Evolutionary conservation across 192 early-diverging fungal genomes (phyloP), one percentile per base, ranked within the genome.

Genomic region (Umbelopsis vinacea): DNA sequence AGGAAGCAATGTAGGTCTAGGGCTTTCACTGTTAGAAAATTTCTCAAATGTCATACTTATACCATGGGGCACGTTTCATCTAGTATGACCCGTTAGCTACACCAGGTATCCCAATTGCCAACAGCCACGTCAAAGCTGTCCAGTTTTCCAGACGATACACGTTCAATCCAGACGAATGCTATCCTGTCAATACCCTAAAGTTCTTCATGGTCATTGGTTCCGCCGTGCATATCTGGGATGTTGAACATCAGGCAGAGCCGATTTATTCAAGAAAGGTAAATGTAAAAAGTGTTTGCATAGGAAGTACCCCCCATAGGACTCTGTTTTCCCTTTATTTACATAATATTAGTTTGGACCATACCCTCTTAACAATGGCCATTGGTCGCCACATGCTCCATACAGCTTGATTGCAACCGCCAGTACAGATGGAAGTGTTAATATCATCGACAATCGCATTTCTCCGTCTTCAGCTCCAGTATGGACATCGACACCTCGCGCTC

Each of bases 371-470:
- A 67, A 50, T 48, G 60, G 70, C 8, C 47, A 45, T 67, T 76
- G 75, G 75, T 76, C 75, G 4, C 75, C 69, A 40, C 50, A 76
- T 47, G 52, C 50, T n/a, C 75, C 75, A 35, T 63, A 46, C 22
- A 54, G 45, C 45, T 69, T 84, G n/a, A 69, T 81, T 38, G 77
- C 76, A 57, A 50, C 54, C n/a, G 72, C 50, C 6, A 68, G 71
- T 15, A 29, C 21, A 9, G 54, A 43, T 14, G 66, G 45, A 74
- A 68, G 55, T 60, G 69, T 70, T 46, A 67, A 46, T 73, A 79
- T 81, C 70, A 81, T 67, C 55, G 84, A 74, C 74, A 68, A 52
- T 71, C 77, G 84, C 75, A 79, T 70, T 70, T 76, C 72, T 76
- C 73, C 82, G 73, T 69, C 78, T 74, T 53, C 80, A 77, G 22